Evolutionary conservation across 176 grass and related monocot genomes (phyloP).

Genomic region (Puya raimondii): DNA sequence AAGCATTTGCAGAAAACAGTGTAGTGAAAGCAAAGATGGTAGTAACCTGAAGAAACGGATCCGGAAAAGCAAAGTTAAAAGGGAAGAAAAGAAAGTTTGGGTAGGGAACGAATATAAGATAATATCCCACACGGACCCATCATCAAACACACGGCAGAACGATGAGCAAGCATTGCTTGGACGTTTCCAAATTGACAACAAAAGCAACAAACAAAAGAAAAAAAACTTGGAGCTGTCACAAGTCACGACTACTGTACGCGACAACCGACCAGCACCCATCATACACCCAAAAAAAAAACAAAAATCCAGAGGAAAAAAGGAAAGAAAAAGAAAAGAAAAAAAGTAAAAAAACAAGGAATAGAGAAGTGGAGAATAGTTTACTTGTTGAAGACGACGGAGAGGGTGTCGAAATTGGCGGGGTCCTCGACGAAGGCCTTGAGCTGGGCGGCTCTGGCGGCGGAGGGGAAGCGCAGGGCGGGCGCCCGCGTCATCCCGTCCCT

Average conservation of each 20-base stretch:
- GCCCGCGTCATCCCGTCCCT: conserved; percentile 63
- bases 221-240: not conserved
- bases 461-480: conserved; percentile 35
- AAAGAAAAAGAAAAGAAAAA: not conserved
- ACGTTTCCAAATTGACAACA: not conserved
- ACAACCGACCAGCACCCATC: too few species aligned
- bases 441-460: conserved; percentile 45
- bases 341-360: not conserved
- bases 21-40: too few species aligned
- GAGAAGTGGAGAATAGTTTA: not conserved
- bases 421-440: conserved; percentile 56
- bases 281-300: too few species aligned
- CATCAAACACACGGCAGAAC: not conserved
- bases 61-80: not conserved
- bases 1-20: too few species aligned
- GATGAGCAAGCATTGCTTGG: not conserved
- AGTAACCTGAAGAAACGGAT: not conserved
- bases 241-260: not conserved
- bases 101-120: not conserved
- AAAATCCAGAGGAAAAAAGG: not conserved
- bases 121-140: not conserved
- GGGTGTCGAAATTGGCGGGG: conserved; percentile 37
- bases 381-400: conserved; percentile 58
- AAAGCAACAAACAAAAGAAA: not conserved
- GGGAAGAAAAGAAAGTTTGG: not conserved